Percentiles rank a stretch among this genome's conserved stretches.
These are phyloP conservation scores for Corrigiola litoralis DNA, from an alignment of 179 eudicot species.

Conservation along the genomic window DNA sequence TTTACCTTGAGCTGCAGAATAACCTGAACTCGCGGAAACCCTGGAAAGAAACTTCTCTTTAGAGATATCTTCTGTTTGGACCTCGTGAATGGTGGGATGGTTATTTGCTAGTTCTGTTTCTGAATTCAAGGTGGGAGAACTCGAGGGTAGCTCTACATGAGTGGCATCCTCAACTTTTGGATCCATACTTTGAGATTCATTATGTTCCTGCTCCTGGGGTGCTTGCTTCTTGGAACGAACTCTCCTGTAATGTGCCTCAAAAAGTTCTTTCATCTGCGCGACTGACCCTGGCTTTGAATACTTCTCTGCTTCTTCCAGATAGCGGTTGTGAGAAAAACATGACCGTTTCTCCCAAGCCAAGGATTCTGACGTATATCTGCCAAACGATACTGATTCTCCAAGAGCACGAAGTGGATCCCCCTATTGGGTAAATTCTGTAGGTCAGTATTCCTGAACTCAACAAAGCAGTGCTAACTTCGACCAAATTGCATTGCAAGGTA, in stretches of 20 bases:
- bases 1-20: slow-evolving; percentile 9
- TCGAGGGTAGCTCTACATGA: not conserved
- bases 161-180: slow-evolving; percentile 13
- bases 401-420: slow-evolving; percentile 57
- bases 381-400: slow-evolving; percentile 75
- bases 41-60: slow-evolving; percentile 6
- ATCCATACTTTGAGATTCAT: slow-evolving; percentile 19
- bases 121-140: not conserved
- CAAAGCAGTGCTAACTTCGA: not conserved
- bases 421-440: slow-evolving; percentile 24
- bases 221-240: slow-evolving; percentile 52
- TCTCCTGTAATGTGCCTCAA: slow-evolving; percentile 75
- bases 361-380: slow-evolving; percentile 68
- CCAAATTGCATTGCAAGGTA: not conserved
- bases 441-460: not conserved
- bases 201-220: slow-evolving; percentile 30
- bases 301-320: slow-evolving; percentile 77
- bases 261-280: slow-evolving; percentile 80
- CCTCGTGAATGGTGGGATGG: slow-evolving; percentile 5
- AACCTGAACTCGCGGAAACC: slow-evolving; percentile 16
- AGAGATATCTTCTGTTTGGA: slow-evolving; percentile 9
- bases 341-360: slow-evolving; percentile 87
- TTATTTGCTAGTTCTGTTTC: not conserved
- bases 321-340: slow-evolving; percentile 62
- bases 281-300: slow-evolving; percentile 82